These are phyloP conservation scores for Xylaria sp. DNA, from an alignment of 2,329 filamentous ascomycete genomes.

Conservation along the genomic window DNA sequence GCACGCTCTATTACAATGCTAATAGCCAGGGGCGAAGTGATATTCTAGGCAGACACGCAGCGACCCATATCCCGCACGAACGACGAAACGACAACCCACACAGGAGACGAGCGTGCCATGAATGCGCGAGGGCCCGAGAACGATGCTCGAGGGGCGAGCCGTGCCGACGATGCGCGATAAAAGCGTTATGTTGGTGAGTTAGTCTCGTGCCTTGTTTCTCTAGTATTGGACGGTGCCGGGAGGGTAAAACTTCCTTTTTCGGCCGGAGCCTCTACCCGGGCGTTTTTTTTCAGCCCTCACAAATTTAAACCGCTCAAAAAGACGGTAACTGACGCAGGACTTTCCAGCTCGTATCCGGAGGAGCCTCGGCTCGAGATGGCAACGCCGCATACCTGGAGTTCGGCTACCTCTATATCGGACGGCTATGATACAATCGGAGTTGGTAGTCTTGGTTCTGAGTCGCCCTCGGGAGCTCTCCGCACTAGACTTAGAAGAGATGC, in stretches of 20 bases:
- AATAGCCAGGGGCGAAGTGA: slow-evolving; percentile 30
- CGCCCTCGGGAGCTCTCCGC: not conserved
- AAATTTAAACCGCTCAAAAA: too few species aligned
- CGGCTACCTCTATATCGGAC: not conserved
- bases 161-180: slow-evolving; percentile 36
- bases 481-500: too few species aligned
- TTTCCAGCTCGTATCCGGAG: slow-evolving; percentile 38
- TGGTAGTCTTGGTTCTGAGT: not conserved
- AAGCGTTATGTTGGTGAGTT: slow-evolving; percentile 36
- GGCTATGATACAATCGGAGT: not conserved
- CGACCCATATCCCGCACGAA: slow-evolving; percentile 33
- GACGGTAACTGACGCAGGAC: too few species aligned
- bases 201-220: too few species aligned
- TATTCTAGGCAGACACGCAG: slow-evolving; percentile 35
- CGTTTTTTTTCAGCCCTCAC: too few species aligned
- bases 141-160: slow-evolving; percentile 40
- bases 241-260: too few species aligned
- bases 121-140: slow-evolving; percentile 38
- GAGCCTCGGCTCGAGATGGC: slow-evolving; percentile 27
- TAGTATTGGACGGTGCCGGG: too few species aligned
- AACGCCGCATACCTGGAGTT: not conserved
- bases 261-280: too few species aligned
- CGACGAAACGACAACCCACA: slow-evolving; percentile 26
- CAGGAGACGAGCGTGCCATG: slow-evolving; percentile 38
- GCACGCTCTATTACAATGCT: slow-evolving; percentile 9